These are phyloP conservation scores for Amanita pallidorosea DNA, from an alignment of 768 basidiomycete species.

Conservation along the genomic window DNA sequence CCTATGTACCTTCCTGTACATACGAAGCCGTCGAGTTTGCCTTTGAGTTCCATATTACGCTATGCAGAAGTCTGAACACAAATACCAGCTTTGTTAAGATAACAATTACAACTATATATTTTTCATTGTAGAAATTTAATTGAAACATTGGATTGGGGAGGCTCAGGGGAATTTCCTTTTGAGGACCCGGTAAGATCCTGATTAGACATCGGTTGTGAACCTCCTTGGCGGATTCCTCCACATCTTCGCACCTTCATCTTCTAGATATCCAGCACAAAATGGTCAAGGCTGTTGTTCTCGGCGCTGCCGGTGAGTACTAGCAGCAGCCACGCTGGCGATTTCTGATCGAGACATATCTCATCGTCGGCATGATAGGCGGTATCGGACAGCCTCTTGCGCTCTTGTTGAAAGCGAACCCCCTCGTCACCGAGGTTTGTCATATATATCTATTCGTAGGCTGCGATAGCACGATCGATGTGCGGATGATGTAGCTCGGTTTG, in stretches of 20 bases:
- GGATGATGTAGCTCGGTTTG: constrained; percentile 54
- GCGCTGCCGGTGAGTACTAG: constrained; percentile 75
- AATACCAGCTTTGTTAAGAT: too few species aligned
- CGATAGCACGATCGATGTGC: background rate
- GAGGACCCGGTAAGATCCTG: background rate
- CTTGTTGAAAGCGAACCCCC: constrained; percentile 77
- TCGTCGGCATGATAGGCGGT: constrained; percentile 42
- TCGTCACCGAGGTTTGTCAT: constrained; percentile 57
- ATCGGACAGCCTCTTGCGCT: constrained; percentile 96
- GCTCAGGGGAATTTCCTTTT: background rate
- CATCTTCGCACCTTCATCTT: background rate
- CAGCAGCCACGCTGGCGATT: too few species aligned
- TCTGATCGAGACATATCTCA: background rate
- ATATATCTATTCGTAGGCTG: background rate
- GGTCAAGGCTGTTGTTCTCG: constrained; percentile 89
- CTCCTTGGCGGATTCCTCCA: background rate
- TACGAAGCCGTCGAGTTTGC: too few species aligned
- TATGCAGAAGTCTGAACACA: too few species aligned
- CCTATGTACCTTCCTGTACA: too few species aligned
- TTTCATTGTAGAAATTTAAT: too few species aligned
- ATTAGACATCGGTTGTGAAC: background rate
- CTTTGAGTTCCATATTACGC: too few species aligned
- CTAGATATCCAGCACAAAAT: constrained; percentile 16
- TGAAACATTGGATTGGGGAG: background rate
- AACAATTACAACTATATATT: too few species aligned